Base-by-base conservation (phyloP, 371 early-diverging fungal genomes). In the Smittium culicis region DNA sequence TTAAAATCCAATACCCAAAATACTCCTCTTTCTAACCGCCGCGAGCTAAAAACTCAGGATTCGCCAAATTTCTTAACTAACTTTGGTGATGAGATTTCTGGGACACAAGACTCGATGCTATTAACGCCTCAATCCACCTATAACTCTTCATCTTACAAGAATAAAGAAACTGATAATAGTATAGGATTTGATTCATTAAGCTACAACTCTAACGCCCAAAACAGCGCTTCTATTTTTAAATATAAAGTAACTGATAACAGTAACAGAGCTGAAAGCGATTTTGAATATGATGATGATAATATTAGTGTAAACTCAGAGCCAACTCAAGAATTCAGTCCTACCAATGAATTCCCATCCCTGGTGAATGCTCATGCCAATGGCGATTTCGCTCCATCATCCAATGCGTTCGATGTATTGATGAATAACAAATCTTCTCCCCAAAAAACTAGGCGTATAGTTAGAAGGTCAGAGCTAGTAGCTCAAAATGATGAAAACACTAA, bases 81-180 rank as follows among this genome's bases (percentile, higher is more conserved):
- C 16, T 28, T 58, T 35, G 34, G 54, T 0, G 29, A 68, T 34
- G 66, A 8, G 2, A 24, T 35, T 30, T 17, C 68, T 33, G 64
- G 70, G 31, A 76, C 76, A 11, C 76, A 76, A 64, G 76, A 76
- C 58, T 76, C 76, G 34, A 62, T 76, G 8, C 66, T 76, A 25
- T 54, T 76, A 69, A 76, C 76, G 25, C 76, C 76, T 45, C 45
- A 45, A 20, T 45, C 45, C 20, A 45, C 5, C 20, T 45, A 5
- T 5, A 20, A 45, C 20, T 45, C 45, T 11, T 20, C 45, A 5
- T 45, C 45, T 45, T 11, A 45, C 20, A 45, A 45, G 20, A 45
- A 11, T 5, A 20, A 45, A 11, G 45, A 5, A 45, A 11, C 45
- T 45, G n/a, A n/a, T n/a, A n/a, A n/a, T n/a, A n/a, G n/a, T n/a